Conservation (phyloP, 306 rosid genomes). For the Biancaea sappan region DNA sequence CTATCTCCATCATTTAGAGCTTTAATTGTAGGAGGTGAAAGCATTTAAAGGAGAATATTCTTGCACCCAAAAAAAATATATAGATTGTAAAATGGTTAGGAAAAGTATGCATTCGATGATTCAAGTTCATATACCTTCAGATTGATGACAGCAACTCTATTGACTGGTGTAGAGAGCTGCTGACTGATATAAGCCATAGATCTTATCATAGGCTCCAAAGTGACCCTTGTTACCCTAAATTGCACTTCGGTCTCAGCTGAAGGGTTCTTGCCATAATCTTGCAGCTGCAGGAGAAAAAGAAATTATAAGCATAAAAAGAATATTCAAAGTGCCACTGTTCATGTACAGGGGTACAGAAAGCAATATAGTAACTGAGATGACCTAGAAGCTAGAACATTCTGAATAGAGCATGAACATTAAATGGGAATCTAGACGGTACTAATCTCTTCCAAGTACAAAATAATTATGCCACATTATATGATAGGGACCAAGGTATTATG, state of each 20-base stretch:
- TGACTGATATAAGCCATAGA: slow-evolving; percentile 76
- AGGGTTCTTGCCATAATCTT: slow-evolving; percentile 68
- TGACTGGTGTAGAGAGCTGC: slow-evolving; percentile 67
- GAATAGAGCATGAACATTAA: slow-evolving; percentile 12
- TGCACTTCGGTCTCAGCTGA: slow-evolving; percentile 70
- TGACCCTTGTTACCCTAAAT: slow-evolving; percentile 65
- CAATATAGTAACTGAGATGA: slow-evolving; percentile 23
- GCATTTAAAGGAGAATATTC: slow-evolving; percentile 14
- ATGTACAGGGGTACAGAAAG: neutral
- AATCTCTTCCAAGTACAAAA: slow-evolving; percentile 17
- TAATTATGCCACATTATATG: slow-evolving; percentile 3
- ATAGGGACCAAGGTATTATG: too few species aligned
- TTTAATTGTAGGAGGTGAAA: slow-evolving; percentile 10
- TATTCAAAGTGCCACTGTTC: slow-evolving; percentile 18
- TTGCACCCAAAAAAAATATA: slow-evolving; percentile 3
- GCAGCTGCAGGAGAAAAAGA: slow-evolving; percentile 50
- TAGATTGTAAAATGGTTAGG: slow-evolving; percentile 14
- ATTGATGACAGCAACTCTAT: slow-evolving; percentile 79
- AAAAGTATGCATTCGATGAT: slow-evolving; percentile 5
- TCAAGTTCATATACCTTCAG: slow-evolving; percentile 55
- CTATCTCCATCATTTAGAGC: slow-evolving; percentile 13
- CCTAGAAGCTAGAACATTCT: slow-evolving; percentile 16
- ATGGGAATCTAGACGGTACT: slow-evolving; percentile 11
- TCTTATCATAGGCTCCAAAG: slow-evolving; percentile 80
- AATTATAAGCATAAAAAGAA: slow-evolving; percentile 35